Base-by-base conservation (phyloP, 2,329 filamentous ascomycete genomes). In the Ophiostoma montium region DNA sequence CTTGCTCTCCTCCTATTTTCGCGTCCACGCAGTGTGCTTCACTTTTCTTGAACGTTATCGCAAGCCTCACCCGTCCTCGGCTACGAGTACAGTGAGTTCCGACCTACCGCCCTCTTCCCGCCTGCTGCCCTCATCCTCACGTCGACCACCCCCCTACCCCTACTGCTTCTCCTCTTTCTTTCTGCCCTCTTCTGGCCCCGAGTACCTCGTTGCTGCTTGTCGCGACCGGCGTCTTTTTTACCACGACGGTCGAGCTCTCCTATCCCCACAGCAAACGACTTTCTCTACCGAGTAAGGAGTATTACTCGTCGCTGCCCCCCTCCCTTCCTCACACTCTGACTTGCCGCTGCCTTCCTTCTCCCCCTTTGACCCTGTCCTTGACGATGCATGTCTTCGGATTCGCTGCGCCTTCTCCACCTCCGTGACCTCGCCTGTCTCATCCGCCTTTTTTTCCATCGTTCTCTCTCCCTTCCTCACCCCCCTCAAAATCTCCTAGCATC, bases 121-220 rank as follows among this genome's bases (percentile, higher is more conserved):
- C 23, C 23, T 27, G 5, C 23, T 8, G 23, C 23, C 23, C 23
- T 27, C 23, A 8, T 8, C 23, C 23, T 27, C 23, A 15, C 38
- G 23, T 23, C 38, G 9, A 41, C 18, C 13, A 16, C 39, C 16
- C 5, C 39, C 8, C 30, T 23, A 13, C 30, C 18, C 19, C 36
- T 21, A 21, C 16, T 39, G 18, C 18, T 41, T 19, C 18, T 18
- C 12, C 15, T 41, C 36, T 23, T 21, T 41, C 19, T 23, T 13
- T 42, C 38, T 42, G 21, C 21, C 12, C 13, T 16, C 38, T 27
- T 18, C 27, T 31, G 18, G 23, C 41, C 41, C 41, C n/a, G n/a
- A n/a, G n/a, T n/a, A n/a, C n/a, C n/a, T n/a, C n/a, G n/a, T 44
- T 44, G 31, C 31, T 44, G 42, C 42, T 31, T 33, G 41, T 44